Percentiles rank a stretch among this genome's conserved stretches.
phyloP scores from a whole-genome alignment of 371 early-diverging fungal genomes.

The Nematocida sp. region DNA sequence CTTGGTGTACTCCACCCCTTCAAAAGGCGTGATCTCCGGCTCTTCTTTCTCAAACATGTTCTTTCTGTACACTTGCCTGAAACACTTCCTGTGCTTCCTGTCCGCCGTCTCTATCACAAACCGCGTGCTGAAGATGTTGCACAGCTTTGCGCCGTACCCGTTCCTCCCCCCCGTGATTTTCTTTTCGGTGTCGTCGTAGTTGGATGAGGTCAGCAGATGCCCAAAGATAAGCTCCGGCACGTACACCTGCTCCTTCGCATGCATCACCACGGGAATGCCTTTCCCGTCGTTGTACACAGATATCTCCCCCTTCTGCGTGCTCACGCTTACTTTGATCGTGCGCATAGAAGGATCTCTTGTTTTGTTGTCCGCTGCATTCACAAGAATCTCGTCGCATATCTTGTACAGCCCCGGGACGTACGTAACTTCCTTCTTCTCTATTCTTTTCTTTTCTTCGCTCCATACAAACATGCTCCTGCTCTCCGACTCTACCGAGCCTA shows the following conservation, averaged over 20 bases:
- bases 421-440: slow-evolving; percentile 71
- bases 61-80: slow-evolving; percentile 68
- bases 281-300: slow-evolving; percentile 88
- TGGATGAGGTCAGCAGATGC: slow-evolving; percentile 89
- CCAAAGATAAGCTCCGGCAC: slow-evolving; percentile 99
- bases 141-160: slow-evolving; percentile 97
- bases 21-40: slow-evolving; percentile 52
- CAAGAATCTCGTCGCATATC: slow-evolving; percentile 97
- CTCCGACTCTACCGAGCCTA: slow-evolving; percentile 84
- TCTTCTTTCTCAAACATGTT: slow-evolving; percentile 61
- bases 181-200: slow-evolving; percentile 93
- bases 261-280: slow-evolving; percentile 91
- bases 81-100: slow-evolving; percentile 66
- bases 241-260: slow-evolving; percentile 81
- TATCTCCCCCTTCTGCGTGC: slow-evolving; percentile 72
- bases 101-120: slow-evolving; percentile 93
- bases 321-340: slow-evolving; percentile 79
- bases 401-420: slow-evolving; percentile 96
- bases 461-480: slow-evolving; percentile 78
- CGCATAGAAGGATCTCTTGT: slow-evolving; percentile 84
- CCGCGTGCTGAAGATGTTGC: slow-evolving; percentile 91
- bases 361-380: slow-evolving; percentile 76
- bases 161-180: slow-evolving; percentile 97
- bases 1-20: slow-evolving; percentile 61
- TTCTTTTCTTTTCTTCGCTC: slow-evolving; percentile 65